Evolutionary conservation across 169 alveolate species (phyloP).

Genomic region (Plasmodium ovale): DNA sequence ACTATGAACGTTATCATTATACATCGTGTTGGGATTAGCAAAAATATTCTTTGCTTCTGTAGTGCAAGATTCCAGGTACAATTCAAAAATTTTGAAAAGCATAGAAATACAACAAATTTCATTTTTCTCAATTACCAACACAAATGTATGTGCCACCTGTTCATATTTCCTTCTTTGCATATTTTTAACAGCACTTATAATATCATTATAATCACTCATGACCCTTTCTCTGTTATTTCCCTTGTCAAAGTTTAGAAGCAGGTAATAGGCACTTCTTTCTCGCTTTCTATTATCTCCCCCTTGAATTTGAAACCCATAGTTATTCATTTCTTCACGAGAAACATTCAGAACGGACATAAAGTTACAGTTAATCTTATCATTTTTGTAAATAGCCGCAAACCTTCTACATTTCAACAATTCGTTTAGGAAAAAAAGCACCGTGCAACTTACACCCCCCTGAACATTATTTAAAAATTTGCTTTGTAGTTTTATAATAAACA

Average conservation of each 20-base stretch:
- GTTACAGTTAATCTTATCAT: conserved; percentile 14
- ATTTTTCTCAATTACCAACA: conserved; percentile 14
- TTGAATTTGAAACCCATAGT: neutral
- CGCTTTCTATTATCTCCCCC: conserved; percentile 6
- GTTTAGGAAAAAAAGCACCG: conserved; percentile 36
- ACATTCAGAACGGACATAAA: conserved; percentile 26
- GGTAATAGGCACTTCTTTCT: conserved; percentile 4
- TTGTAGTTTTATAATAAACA: conserved; percentile 32
- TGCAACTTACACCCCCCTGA: conserved; percentile 8
- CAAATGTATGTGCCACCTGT: conserved; percentile 1
- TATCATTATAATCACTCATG: neutral
- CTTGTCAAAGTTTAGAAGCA: conserved; percentile 25
- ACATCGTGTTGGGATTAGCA: conserved; percentile 6
- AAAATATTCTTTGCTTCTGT: conserved; percentile 29
- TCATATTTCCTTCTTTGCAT: conserved; percentile 12
- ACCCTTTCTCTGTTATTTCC: neutral
- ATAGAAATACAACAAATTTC: conserved; percentile 31
- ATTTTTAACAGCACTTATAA: neutral
- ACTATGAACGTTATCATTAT: neutral
- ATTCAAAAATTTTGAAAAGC: conserved; percentile 27
- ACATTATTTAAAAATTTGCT: conserved; percentile 35
- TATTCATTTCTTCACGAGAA: neutral
- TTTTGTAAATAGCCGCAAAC: conserved; percentile 34
- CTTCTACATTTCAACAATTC: conserved; percentile 37
- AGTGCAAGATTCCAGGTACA: conserved; percentile 14